Percentiles rank a stretch among this genome's conserved stretches.
Evolutionary conservation across 2,329 filamentous ascomycete genomes (phyloP).

Genomic region (Apiospora arundinis): DNA sequence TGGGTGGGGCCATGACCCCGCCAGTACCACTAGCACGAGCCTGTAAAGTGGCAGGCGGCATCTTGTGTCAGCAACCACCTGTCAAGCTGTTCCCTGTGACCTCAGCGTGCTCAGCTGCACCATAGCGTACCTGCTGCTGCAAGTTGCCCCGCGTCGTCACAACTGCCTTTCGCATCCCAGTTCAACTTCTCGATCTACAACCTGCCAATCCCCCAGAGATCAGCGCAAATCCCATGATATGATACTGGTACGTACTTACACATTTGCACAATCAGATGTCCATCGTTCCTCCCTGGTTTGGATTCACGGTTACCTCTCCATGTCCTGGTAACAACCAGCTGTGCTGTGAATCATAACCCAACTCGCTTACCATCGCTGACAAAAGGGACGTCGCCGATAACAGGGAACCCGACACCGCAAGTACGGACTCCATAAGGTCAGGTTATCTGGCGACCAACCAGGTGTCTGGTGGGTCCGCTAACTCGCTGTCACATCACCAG

Average conservation of each 20-base stretch:
- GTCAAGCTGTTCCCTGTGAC: too few species aligned
- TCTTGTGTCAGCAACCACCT: too few species aligned
- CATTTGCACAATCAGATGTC: not conserved
- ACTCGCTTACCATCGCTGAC: not conserved
- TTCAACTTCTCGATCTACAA: conserved; percentile 14
- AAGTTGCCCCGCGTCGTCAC: conserved; percentile 15
- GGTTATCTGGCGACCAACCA: too few species aligned
- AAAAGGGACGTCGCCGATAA: not conserved
- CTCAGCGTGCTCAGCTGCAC: too few species aligned
- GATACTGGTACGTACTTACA: not conserved
- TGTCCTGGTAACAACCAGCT: too few species aligned
- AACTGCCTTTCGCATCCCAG: not conserved
- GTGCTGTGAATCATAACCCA: too few species aligned
- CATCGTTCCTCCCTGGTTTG: too few species aligned
- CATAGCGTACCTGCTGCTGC: not conserved
- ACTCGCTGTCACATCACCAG: conserved; percentile 15
- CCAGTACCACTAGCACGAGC: too few species aligned
- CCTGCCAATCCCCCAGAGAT: not conserved
- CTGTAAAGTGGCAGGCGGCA: too few species aligned
- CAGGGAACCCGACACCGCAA: not conserved
- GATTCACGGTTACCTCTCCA: too few species aligned
- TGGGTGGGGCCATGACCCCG: too few species aligned
- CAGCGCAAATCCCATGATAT: not conserved
- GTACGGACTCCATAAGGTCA: not conserved
- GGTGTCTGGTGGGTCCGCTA: conserved; percentile 4